These are phyloP conservation scores for Galerina marginata DNA, from an alignment of 768 basidiomycete species.

Conservation along the genomic window DNA sequence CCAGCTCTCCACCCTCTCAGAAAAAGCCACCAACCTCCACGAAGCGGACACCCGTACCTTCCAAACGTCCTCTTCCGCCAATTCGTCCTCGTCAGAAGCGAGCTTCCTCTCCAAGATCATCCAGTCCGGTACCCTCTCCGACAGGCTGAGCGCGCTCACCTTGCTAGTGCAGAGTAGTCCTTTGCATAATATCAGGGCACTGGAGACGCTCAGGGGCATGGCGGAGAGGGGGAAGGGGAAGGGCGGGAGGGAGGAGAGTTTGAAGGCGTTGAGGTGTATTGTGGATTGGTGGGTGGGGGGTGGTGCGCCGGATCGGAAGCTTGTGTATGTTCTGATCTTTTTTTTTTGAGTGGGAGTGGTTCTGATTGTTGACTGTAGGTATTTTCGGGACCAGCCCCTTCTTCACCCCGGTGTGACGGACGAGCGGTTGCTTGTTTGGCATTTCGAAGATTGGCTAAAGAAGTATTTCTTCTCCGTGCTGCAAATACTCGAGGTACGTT, in stretches of 20 bases:
- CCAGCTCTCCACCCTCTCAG: constrained; percentile 50
- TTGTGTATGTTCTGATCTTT: constrained; percentile 60
- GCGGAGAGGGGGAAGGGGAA: constrained; percentile 80
- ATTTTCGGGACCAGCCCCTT: constrained; percentile 89
- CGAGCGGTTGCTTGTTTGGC: constrained; percentile 78
- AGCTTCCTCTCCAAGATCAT: constrained; percentile 87
- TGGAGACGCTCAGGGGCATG: constrained; percentile 78
- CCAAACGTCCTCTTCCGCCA: constrained; percentile 54
- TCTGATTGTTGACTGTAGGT: constrained; percentile 51
- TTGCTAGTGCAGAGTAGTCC: constrained; percentile 89
- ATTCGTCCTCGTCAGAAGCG: constrained; percentile 73
- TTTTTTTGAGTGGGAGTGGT: background rate
- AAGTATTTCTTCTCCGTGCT: constrained; percentile 89
- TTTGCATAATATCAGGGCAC: constrained; percentile 80
- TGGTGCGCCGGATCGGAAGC: constrained; percentile 85
- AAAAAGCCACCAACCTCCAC: constrained; percentile 56
- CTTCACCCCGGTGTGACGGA: constrained; percentile 68
- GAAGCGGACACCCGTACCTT: constrained; percentile 48
- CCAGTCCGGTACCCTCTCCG: constrained; percentile 87
- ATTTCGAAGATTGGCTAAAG: constrained; percentile 98
- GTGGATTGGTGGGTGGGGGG: constrained; percentile 99
- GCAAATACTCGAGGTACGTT: background rate
- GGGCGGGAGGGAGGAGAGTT: constrained; percentile 89
- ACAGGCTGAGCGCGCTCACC: constrained; percentile 89
- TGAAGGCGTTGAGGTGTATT: constrained; percentile 89